Percentiles rank a stretch among this genome's conserved stretches.
Conservation (phyloP, 352 stramenopile genomes). For the Pythium myriotylum region DNA sequence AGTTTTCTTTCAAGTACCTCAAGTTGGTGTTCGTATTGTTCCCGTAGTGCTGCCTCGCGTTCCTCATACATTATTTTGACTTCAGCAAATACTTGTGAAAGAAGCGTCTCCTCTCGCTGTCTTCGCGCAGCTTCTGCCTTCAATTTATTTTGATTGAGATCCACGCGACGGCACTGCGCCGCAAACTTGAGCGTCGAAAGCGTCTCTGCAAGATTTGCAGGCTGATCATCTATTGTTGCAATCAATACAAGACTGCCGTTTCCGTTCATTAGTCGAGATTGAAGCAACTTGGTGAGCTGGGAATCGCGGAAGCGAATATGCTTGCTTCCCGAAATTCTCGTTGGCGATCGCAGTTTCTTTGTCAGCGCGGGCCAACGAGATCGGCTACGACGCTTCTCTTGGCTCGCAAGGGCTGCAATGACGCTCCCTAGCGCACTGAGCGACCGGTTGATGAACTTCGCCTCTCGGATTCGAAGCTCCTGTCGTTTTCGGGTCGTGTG, state of each 20-base stretch:
- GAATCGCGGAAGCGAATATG: conserved; percentile 76
- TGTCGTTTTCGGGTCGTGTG: conserved; percentile 49
- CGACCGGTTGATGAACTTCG: conserved; percentile 82
- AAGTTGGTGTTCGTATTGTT: conserved; percentile 47
- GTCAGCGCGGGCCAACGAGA: background rate
- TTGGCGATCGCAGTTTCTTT: background rate
- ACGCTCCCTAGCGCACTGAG: conserved; percentile 69
- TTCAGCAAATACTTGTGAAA: conserved; percentile 51
- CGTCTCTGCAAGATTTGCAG: conserved; percentile 60
- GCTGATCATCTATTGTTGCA: conserved; percentile 61
- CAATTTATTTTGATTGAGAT: conserved; percentile 32
- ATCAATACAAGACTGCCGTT: conserved; percentile 57
- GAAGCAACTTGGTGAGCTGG: conserved; percentile 71
- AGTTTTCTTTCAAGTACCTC: conserved; percentile 33
- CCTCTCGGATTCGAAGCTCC: conserved; percentile 69
- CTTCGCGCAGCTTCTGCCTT: conserved; percentile 14
- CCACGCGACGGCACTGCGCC: conserved; percentile 61
- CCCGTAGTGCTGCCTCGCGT: conserved; percentile 45
- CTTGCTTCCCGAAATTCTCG: background rate
- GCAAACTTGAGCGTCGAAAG: conserved; percentile 80
- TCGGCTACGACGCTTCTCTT: conserved; percentile 8
- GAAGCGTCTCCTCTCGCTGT: conserved; percentile 32
- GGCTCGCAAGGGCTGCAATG: conserved; percentile 49
- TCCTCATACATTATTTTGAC: conserved; percentile 58
- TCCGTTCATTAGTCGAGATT: conserved; percentile 49